Evolutionary conservation across 2,329 filamentous ascomycete species (phyloP).

Genomic region (Lachnellula subtilissima): DNA sequence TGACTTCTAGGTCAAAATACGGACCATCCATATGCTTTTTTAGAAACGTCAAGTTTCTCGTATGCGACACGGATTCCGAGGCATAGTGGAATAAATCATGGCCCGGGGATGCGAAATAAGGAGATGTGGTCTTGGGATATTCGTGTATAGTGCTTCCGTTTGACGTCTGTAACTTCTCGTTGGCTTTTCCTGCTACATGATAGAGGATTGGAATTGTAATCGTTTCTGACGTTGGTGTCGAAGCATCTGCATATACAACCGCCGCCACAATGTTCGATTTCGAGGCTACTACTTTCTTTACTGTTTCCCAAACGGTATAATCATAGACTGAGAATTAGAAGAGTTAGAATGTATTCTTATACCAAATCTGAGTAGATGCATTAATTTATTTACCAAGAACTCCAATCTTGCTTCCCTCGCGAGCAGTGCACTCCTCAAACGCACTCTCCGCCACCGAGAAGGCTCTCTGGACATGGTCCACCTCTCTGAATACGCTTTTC

Average conservation of each 20-base stretch:
- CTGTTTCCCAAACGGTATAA: not conserved
- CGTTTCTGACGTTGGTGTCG: not conserved
- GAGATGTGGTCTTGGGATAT: slow-evolving; percentile 7
- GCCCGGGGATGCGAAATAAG: slow-evolving; percentile 11
- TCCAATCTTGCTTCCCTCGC: slow-evolving; percentile 1
- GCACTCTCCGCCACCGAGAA: slow-evolving; percentile 9
- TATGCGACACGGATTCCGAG: slow-evolving; percentile 52
- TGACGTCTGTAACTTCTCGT: not conserved
- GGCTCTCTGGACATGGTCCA: not conserved
- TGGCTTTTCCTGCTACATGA: slow-evolving; percentile 3
- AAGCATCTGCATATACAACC: slow-evolving; percentile 2
- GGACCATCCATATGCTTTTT: slow-evolving; percentile 60
- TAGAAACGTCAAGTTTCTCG: slow-evolving; percentile 59
- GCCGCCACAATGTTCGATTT: not conserved
- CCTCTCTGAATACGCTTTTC: not conserved
- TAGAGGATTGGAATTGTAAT: not conserved
- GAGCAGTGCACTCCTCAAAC: not conserved
- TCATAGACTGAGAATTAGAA: not conserved
- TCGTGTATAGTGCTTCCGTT: not conserved
- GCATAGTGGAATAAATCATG: slow-evolving; percentile 21
- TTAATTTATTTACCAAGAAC: not conserved
- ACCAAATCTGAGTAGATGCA: not conserved
- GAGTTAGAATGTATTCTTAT: not conserved
- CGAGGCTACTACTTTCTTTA: not conserved
- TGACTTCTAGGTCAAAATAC: slow-evolving; percentile 67